Evolutionary conservation across 192 early-diverging fungal genomes (phyloP).

Genomic region (Gonapodya prolifera): DNA sequence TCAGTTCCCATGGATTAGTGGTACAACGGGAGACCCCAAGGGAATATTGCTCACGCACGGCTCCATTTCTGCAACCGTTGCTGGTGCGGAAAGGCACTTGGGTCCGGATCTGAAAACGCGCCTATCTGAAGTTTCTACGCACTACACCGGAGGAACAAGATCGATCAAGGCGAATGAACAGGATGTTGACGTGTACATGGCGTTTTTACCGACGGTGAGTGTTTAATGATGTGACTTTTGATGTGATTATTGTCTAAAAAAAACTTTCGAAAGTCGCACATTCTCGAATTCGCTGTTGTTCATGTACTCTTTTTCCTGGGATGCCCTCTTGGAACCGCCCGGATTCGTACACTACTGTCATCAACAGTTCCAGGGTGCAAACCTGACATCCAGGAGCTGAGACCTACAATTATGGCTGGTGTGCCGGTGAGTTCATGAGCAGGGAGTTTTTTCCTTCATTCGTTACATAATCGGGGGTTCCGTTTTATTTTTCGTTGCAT

Average conservation of each 20-base stretch:
- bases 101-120: not conserved
- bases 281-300: constrained; percentile 80
- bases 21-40: constrained; percentile 84
- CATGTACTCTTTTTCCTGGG: constrained; percentile 53
- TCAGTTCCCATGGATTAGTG: constrained; percentile 35
- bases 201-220: not conserved
- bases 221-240: not conserved
- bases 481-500: not conserved
- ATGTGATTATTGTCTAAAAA: not conserved
- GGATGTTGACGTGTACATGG: not conserved
- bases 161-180: not conserved
- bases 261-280: constrained; percentile 44
- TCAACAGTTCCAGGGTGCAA: constrained; percentile 49
- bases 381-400: constrained; percentile 59
- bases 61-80: constrained; percentile 53
- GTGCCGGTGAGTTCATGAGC: constrained; percentile 51
- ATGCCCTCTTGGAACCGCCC: constrained; percentile 50
- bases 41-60: constrained; percentile 76
- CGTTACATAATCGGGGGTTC: no score
- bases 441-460: not conserved
- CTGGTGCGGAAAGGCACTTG: not conserved
- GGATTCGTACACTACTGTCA: constrained; percentile 58
- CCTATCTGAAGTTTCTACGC: not conserved
- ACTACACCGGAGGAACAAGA: not conserved
- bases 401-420: constrained; percentile 66